Evolutionary conservation across 2,329 filamentous ascomycete species (phyloP), one percentile per base, ranked within the genome.

Genomic region (Chalara sp.): DNA sequence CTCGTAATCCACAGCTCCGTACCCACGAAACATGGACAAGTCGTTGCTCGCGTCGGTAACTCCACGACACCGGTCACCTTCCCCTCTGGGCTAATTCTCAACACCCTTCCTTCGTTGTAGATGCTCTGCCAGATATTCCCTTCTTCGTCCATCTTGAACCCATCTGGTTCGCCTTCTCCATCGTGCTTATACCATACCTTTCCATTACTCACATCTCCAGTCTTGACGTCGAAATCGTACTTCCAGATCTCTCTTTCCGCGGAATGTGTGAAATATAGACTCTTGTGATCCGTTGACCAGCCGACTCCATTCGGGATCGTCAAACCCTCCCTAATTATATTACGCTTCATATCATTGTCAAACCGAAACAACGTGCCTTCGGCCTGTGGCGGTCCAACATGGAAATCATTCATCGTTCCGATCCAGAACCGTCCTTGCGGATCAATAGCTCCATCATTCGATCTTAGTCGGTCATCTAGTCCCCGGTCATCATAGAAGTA

Each of bases 71-170:
- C 89, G 5, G 90, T 74, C 32, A 95, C 69, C 61, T 83, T 72
- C 3, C 89, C 89, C 47, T 77, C 68, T 44, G 78, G 81, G 5
- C 50, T 58, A 62, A 96, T 84, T 65, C 86, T 81, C 57, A 95
- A 71, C 30, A 96, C 87, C 53, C 81, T 79, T 53, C 80, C 74
- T 56, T 86, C 87, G 49, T 89, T 89, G 64, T 89, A 93, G n/a
- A 93, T 75, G 6, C 89, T 87, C 54, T 87, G 84, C 91, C 92
- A 96, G 62, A 96, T 76, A 70, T 86, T 85, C 13, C 89, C 90
- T 49, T 95, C 81, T 43, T 77, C 79, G 64, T 96, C 91, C 62
- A 95, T 79, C 55, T 85, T 84, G 69, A 92, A 91, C 2, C 91
- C 91, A 68, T 96, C 91, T 1, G 89, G 89, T 55, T 81, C 80